Conservation (phyloP, 2,329 filamentous ascomycete genomes). For the Fusarium sp. region DNA sequence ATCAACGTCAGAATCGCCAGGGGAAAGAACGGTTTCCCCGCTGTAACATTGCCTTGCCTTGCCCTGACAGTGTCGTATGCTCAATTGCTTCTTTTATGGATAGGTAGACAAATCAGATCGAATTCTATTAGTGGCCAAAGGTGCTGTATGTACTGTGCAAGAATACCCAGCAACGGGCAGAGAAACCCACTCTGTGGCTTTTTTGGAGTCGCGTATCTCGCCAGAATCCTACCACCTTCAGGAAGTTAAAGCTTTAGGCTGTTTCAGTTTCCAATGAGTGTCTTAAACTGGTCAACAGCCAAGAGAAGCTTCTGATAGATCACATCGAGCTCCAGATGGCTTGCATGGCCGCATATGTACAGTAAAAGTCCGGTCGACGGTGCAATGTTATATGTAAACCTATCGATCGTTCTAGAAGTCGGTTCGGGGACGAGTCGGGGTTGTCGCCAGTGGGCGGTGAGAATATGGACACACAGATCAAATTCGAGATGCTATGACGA, state of each 20-base stretch:
- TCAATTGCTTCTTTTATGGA: constrained; percentile 34
- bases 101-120: constrained; percentile 16
- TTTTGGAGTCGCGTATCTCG: constrained; percentile 13
- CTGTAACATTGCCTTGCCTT: not conserved
- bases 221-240: not conserved
- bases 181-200: constrained; percentile 20
- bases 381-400: not conserved
- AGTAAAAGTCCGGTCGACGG: not conserved
- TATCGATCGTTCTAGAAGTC: constrained; percentile 4
- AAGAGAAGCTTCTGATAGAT: not conserved
- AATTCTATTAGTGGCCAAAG: constrained; percentile 6
- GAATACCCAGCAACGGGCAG: constrained; percentile 6
- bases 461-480: constrained; percentile 3
- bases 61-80: constrained; percentile 7
- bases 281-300: not conserved
- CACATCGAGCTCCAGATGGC: not conserved
- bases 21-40: constrained; percentile 32
- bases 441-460: constrained; percentile 5
- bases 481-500: not conserved
- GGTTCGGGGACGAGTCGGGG: constrained; percentile 30
- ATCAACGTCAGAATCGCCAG: constrained; percentile 23
- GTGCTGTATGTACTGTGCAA: not conserved
- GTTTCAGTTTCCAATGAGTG: not conserved
- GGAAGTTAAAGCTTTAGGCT: not conserved
- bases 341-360: not conserved